Conservation (phyloP, 2,329 filamentous ascomycete genomes). For the Geosmithia putterillii region DNA sequence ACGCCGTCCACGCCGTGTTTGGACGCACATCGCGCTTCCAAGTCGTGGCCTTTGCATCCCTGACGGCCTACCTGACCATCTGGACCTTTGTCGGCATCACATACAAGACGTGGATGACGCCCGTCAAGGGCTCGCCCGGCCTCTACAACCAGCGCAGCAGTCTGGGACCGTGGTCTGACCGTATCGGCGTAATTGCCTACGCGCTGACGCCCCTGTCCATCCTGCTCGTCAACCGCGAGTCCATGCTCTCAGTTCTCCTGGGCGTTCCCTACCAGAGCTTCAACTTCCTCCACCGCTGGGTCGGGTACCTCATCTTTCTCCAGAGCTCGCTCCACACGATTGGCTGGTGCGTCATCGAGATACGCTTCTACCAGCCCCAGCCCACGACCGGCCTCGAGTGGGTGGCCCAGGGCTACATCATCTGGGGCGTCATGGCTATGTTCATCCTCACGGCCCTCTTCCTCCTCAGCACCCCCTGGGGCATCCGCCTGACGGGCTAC, state of each 20-base stretch:
- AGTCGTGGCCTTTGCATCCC: slow-evolving; percentile 43
- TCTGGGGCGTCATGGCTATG: slow-evolving; percentile 63
- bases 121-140: slow-evolving; percentile 41
- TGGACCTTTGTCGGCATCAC: slow-evolving; percentile 58
- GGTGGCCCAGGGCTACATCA: slow-evolving; percentile 53
- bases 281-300: slow-evolving; percentile 68
- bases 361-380: slow-evolving; percentile 58
- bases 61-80: slow-evolving; percentile 51
- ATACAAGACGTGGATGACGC: slow-evolving; percentile 59
- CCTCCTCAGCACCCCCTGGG: slow-evolving; percentile 41
- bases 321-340: slow-evolving; percentile 60
- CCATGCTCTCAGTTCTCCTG: slow-evolving; percentile 55
- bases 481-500: slow-evolving; percentile 57
- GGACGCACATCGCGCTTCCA: slow-evolving; percentile 58
- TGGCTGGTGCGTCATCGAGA: slow-evolving; percentile 56
- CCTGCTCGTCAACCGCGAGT: slow-evolving; percentile 56
- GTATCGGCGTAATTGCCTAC: slow-evolving; percentile 59
- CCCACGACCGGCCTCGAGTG: slow-evolving; percentile 43
- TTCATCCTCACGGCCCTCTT: slow-evolving; percentile 49
- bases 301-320: slow-evolving; percentile 59
- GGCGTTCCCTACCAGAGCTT: slow-evolving; percentile 67
- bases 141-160: slow-evolving; percentile 52
- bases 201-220: slow-evolving; percentile 62
- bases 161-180: slow-evolving; percentile 56
- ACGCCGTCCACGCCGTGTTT: slow-evolving; percentile 45